Conservation (phyloP, 2,329 filamentous ascomycete genomes). For the Stachybotrys elegans region DNA sequence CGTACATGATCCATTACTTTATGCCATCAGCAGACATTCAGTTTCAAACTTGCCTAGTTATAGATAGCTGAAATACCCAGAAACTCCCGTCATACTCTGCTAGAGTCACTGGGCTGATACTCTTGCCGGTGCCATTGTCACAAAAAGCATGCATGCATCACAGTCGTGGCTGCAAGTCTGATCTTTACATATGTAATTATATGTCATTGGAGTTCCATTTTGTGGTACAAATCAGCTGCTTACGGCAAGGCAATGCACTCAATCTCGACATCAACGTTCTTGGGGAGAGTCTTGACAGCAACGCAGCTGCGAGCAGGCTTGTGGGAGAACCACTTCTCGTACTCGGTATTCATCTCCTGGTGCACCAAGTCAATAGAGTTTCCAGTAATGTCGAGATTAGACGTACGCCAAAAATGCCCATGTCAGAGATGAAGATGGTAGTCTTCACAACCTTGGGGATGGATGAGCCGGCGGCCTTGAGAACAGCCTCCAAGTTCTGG, state of each 20-base stretch:
- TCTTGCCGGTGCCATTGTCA: too few relatives aligned
- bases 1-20: too few relatives aligned
- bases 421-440: constrained; percentile 85
- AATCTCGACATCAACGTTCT: constrained; percentile 83
- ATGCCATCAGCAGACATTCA: too few relatives aligned
- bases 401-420: constrained; percentile 73
- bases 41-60: too few relatives aligned
- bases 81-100: too few relatives aligned
- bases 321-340: constrained; percentile 76
- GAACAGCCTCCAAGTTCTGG: constrained; percentile 77
- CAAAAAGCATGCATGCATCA: too few relatives aligned
- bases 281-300: constrained; percentile 82
- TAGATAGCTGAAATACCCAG: too few relatives aligned
- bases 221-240: too few relatives aligned
- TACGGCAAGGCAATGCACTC: constrained; percentile 75
- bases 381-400: neutral
- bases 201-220: too few relatives aligned
- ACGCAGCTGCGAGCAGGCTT: constrained; percentile 89
- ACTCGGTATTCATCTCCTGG: constrained; percentile 76
- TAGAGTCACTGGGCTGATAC: too few relatives aligned
- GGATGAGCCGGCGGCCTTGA: constrained; percentile 73
- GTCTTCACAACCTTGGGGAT: constrained; percentile 84
- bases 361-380: neutral
- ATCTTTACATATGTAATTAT: too few relatives aligned
- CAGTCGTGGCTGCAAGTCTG: too few relatives aligned